Percentiles rank a stretch among this genome's conserved stretches.
These are phyloP conservation scores for Ascochyta viciae-villosae DNA, from an alignment of 2,329 filamentous ascomycete genomes.

Conservation along the genomic window DNA sequence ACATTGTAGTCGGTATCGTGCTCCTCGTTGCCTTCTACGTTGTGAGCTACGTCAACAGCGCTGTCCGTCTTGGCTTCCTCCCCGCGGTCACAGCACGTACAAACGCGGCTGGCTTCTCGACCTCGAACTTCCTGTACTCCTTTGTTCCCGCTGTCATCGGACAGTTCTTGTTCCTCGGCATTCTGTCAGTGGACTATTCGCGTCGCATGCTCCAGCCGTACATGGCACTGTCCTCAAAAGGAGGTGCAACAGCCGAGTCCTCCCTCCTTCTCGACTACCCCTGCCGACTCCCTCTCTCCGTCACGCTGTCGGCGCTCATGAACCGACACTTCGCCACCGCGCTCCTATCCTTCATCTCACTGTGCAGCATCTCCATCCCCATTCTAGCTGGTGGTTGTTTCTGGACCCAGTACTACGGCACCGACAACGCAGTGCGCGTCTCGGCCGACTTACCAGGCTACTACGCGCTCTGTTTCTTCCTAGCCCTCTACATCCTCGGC, in stretches of 20 bases:
- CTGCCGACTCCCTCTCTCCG: slow-evolving; percentile 68
- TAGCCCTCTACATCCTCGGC: slow-evolving; percentile 72
- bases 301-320: slow-evolving; percentile 63
- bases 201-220: slow-evolving; percentile 74
- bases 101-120: slow-evolving; percentile 71
- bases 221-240: slow-evolving; percentile 65
- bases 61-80: slow-evolving; percentile 72
- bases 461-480: slow-evolving; percentile 74
- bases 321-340: slow-evolving; percentile 73
- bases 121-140: slow-evolving; percentile 86
- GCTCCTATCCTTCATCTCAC: slow-evolving; percentile 64
- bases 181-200: slow-evolving; percentile 71
- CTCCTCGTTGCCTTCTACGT: slow-evolving; percentile 64
- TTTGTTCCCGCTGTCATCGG: slow-evolving; percentile 75
- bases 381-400: slow-evolving; percentile 74
- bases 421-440: slow-evolving; percentile 53
- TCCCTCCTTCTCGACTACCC: slow-evolving; percentile 76
- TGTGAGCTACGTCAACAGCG: slow-evolving; percentile 76
- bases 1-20: slow-evolving; percentile 57
- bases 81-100: slow-evolving; percentile 71
- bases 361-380: slow-evolving; percentile 68
- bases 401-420: slow-evolving; percentile 70
- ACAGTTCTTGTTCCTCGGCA: slow-evolving; percentile 69
- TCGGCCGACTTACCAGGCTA: slow-evolving; percentile 77
- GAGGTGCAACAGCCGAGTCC: slow-evolving; percentile 67